These are phyloP conservation scores for Sabuloglossum arenarium DNA, from an alignment of 495 filamentous ascomycete genomes.

Conservation along the genomic window DNA sequence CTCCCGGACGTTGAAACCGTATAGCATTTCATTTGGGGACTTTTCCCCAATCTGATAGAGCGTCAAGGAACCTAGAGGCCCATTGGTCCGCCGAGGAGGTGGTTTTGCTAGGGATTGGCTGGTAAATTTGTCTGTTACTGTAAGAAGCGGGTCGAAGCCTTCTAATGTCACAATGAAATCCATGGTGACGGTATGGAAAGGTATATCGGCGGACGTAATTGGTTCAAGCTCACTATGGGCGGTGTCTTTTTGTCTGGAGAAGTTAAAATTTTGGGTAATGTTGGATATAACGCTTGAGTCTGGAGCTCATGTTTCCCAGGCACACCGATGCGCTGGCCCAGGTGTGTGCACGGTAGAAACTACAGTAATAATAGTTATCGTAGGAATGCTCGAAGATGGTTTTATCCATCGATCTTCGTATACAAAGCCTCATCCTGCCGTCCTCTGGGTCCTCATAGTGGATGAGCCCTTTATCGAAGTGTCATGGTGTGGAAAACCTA, in stretches of 20 bases:
- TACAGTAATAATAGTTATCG: not conserved
- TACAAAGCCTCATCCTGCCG: constrained; percentile 5
- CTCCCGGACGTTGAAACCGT: not conserved
- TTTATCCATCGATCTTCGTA: not conserved
- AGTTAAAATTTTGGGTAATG: constrained; percentile 5
- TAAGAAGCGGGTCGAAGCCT: not conserved
- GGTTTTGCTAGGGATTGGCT: not conserved
- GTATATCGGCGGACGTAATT: not conserved
- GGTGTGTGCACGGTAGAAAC: constrained; percentile 5
- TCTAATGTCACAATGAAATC: constrained; percentile 6
- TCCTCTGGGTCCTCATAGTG: no score
- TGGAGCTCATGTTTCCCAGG: not conserved
- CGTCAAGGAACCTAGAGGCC: not conserved
- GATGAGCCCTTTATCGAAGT: no score
- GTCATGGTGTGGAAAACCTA: no score
- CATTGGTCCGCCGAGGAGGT: not conserved
- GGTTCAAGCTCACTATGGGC: not conserved
- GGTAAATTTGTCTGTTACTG: constrained; percentile 2
- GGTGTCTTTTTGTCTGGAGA: not conserved
- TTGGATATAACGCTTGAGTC: constrained; percentile 2
- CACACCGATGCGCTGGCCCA: not conserved
- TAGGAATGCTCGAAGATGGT: constrained; percentile 4
- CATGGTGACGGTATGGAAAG: constrained; percentile 6
- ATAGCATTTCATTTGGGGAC: not conserved
- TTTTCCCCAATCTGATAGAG: not conserved